These are phyloP conservation scores for Priceomyces fermenticarens DNA, from an alignment of 805 yeast genomes.

Conservation along the genomic window DNA sequence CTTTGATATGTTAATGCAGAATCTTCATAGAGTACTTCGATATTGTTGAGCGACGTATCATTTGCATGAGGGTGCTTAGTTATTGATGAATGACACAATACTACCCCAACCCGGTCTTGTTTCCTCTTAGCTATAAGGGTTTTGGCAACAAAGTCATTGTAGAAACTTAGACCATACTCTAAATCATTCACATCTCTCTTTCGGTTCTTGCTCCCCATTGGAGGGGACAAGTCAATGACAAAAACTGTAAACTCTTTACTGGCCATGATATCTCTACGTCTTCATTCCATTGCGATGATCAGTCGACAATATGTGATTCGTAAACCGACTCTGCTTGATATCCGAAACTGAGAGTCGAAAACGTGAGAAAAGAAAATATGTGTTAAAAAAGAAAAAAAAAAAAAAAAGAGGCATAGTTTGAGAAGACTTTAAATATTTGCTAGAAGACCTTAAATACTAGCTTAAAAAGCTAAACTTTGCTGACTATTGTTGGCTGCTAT, in stretches of 20 bases:
- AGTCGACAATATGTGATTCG: too few relatives aligned
- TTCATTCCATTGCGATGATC: too few relatives aligned
- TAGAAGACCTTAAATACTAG: too few relatives aligned
- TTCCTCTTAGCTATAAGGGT: conserved; percentile 27
- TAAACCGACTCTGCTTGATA: too few relatives aligned
- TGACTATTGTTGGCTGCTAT: too few relatives aligned
- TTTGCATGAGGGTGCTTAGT: conserved; percentile 13
- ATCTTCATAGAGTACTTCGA: conserved; percentile 17
- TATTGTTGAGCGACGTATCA: conserved; percentile 14
- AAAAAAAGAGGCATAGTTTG: too few relatives aligned
- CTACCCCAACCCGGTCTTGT: conserved; percentile 38
- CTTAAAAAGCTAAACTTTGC: too few relatives aligned
- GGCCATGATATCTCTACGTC: conserved; percentile 18
- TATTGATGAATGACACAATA: conserved; percentile 22
- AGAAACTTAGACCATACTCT: conserved; percentile 37
- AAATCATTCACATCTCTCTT: conserved; percentile 42
- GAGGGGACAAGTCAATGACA: conserved; percentile 48
- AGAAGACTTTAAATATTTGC: too few relatives aligned
- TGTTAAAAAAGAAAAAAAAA: too few relatives aligned
- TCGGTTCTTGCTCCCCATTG: conserved; percentile 38
- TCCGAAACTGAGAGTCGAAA: too few relatives aligned
- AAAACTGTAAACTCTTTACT: conserved; percentile 44
- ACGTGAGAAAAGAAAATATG: too few relatives aligned
- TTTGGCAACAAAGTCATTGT: conserved; percentile 34
- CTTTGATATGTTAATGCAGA: conserved; percentile 17